Evolutionary conservation across 805 yeast species (phyloP), one percentile per base, ranked within the genome.

Genomic region (Candida schatavii): DNA sequence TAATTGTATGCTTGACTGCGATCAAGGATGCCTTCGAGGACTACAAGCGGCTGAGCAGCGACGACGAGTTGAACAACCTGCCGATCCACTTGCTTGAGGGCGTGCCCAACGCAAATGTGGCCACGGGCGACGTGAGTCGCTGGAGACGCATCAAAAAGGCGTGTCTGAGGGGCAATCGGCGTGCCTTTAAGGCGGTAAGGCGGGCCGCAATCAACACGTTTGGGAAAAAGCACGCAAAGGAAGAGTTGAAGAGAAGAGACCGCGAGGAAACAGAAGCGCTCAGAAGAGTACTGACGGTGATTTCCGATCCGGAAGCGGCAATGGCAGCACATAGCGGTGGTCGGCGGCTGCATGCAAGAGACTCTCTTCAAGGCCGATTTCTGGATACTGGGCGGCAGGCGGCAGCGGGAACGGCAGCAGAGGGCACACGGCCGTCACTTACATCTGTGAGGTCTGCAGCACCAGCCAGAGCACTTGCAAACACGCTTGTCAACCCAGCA

Each of bases 11-110:
- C 41, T 67, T 85, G 48, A 85, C 93, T 2, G 90, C 88, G 3
- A 56, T 81, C 47, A 83, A 84, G 54, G 93, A 86, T 62, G 90
- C 84, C 0, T 69, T 85, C 50, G 95, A 85, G 62, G 95, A 85
- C 59, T 82, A 77, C 48, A 71, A 85, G 44, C 73, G 95, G 52
- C 75, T 77, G 2, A 51, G 70, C 2, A 76, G 80, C 30, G 95
- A 85, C 59, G 64, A 70, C 41, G 89, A 85, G 46, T 66, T 85
- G 55, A 85, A 85, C 58, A 82, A 81, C 53, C 74, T 83, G 2
- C 72, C 78, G 14, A 77, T 84, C 10, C 85, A 80, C 54, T 53
- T 79, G 21, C 60, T 85, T 36, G 50, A 57, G 7, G 81, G 85
- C 9, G 50, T 80, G 38, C 56, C 61, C 4, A 85, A 85, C 59